A percentile compares a stretch with the other conserved stretches of the same genome.
phyloP scores from a whole-genome alignment of 371 early-diverging fungal species.

The Thermomucor indicae-seudaticae region DNA sequence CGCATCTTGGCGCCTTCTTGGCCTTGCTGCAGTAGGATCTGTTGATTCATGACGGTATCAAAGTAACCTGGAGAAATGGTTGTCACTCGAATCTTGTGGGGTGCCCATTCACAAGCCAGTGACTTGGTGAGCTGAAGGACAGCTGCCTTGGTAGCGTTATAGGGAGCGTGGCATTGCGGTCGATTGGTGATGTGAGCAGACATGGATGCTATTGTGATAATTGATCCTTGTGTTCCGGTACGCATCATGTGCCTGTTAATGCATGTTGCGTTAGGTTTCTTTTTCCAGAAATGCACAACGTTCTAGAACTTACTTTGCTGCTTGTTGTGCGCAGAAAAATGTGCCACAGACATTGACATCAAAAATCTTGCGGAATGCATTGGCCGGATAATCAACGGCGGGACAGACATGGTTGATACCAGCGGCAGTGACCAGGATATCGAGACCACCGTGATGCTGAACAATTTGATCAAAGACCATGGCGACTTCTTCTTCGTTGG shows the following conservation, averaged over 20 bases:
- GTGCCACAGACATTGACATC: constrained; percentile 33
- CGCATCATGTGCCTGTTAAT: constrained; percentile 32
- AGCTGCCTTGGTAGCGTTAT: constrained; percentile 45
- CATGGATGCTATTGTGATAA: constrained; percentile 42
- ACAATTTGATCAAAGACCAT: constrained; percentile 25
- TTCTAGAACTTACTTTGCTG: constrained; percentile 20
- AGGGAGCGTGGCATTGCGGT: constrained; percentile 36
- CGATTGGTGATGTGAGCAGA: constrained; percentile 34
- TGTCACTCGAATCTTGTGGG: constrained; percentile 38
- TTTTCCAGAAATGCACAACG: no score
- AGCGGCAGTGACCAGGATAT: constrained; percentile 27
- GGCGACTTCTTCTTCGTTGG: constrained; percentile 24
- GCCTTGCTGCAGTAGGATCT: constrained; percentile 26
- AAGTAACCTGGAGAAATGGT: constrained; percentile 39
- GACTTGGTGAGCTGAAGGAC: constrained; percentile 40
- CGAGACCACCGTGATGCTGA: constrained; percentile 18
- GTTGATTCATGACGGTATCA: constrained; percentile 34
- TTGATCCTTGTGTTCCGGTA: constrained; percentile 23
- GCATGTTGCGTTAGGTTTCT: no score
- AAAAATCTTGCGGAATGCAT: constrained; percentile 22
- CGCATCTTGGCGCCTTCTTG: constrained; percentile 21
- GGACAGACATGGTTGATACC: constrained; percentile 19
- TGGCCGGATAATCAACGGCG: constrained; percentile 21
- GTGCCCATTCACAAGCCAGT: constrained; percentile 43
- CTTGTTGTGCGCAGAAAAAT: constrained; percentile 34